phyloP scores from a whole-genome alignment of 805 yeast genomes.

The Metschnikowia vanudenii region DNA sequence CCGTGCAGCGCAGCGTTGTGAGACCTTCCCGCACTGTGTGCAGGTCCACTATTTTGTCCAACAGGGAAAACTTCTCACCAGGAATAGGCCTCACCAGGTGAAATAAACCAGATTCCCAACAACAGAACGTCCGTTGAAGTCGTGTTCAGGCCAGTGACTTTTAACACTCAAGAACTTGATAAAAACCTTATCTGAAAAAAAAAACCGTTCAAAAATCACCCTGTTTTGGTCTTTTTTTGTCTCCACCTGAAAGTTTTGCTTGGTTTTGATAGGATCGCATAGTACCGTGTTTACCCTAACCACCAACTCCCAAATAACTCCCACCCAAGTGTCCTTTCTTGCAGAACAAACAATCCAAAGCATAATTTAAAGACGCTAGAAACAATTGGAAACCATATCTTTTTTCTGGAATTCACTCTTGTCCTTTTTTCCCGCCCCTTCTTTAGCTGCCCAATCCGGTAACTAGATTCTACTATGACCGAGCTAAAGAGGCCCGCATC shows the following conservation, averaged over 20 bases:
- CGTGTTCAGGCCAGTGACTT: neutral
- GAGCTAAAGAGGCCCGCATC: conserved; percentile 10
- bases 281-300: neutral
- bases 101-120: neutral
- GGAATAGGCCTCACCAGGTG: neutral
- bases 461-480: conserved; percentile 2
- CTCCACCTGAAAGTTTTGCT: neutral
- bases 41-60: conserved; percentile 21
- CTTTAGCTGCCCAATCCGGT: neutral
- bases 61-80: conserved; percentile 20
- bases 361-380: too few relatives aligned
- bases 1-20: neutral
- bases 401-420: too few relatives aligned
- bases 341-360: too few relatives aligned
- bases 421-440: too few relatives aligned
- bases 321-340: too few relatives aligned
- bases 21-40: conserved; percentile 4
- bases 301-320: neutral
- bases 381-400: too few relatives aligned
- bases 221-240: neutral
- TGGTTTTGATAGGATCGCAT: neutral
- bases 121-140: neutral
- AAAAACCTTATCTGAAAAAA: too few relatives aligned
- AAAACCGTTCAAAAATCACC: too few relatives aligned
- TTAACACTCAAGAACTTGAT: too few relatives aligned